These are phyloP conservation scores for Colletotrichum gigasporum DNA, from an alignment of 2,329 filamentous ascomycete species.

Conservation along the genomic window DNA sequence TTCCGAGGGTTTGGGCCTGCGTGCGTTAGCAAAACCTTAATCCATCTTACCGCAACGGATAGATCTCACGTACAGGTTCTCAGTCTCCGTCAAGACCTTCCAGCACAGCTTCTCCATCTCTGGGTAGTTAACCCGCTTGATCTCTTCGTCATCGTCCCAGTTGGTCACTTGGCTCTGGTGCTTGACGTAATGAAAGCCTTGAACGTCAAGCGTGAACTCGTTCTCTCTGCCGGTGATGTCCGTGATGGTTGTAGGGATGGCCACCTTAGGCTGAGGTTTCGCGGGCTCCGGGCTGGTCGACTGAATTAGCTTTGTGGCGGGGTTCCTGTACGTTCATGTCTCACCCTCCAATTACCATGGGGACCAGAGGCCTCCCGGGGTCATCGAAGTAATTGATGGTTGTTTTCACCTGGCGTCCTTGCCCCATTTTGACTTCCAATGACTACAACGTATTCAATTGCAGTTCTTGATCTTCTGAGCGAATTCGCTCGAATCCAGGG, in stretches of 20 bases:
- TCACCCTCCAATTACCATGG: conserved; percentile 29
- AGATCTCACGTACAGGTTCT: conserved; percentile 5
- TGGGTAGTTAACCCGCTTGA: conserved; percentile 49
- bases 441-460: neutral
- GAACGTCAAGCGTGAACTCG: conserved; percentile 67
- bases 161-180: conserved; percentile 63
- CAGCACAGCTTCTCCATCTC: conserved; percentile 32
- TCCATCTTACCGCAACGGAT: neutral
- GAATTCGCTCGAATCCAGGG: neutral
- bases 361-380: conserved; percentile 26
- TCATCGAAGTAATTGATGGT: conserved; percentile 30
- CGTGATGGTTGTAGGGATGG: conserved; percentile 59
- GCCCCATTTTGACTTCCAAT: neutral
- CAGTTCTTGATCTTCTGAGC: no score
- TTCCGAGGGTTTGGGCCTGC: conserved; percentile 20
- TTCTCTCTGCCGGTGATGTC: conserved; percentile 72
- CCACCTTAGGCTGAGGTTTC: conserved; percentile 60
- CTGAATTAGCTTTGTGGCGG: neutral
- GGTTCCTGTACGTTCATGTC: neutral
- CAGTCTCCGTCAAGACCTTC: conserved; percentile 24
- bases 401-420: conserved; percentile 18
- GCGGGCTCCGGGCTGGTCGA: conserved; percentile 10
- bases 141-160: conserved; percentile 62
- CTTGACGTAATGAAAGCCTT: conserved; percentile 63
- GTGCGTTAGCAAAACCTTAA: neutral